Evolutionary conservation across 1,139 yeast species (phyloP), one percentile per base, ranked within the genome.

Genomic region (Kazachstania sp.): DNA sequence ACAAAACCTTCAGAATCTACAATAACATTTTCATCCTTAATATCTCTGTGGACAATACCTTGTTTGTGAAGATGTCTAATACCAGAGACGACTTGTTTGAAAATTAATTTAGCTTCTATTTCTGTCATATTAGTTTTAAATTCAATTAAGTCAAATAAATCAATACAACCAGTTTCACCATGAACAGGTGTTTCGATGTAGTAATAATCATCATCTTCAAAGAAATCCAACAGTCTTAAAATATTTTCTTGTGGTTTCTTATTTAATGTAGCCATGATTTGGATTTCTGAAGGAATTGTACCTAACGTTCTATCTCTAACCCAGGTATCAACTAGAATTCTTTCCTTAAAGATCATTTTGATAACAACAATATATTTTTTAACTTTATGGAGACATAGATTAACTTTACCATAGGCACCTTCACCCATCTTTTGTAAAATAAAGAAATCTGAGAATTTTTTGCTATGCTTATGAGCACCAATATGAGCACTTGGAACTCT

Each of bases 261-360:
- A 59, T 80, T 81, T 51, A 92, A 70, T 19, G 81, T 81, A 29
- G 92, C 82, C 87, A 92, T 82, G 43, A 92, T 83, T 64, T 88
- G 95, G 57, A 92, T 92, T 65, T 92, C 98, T 16, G 92, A 81
- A 0, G 98, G 97, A 31, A 92, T 85, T 0, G 96, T 90, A 4
- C 98, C 98, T 39, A 90, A 70, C 52, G 77, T 78, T 20, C 96
- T 76, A 65, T 92, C 97, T 48, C 97, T 73, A 2, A 88, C 95
- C 98, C 98, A 92, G 0, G 97, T 87, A 64, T 92, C 98, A 8
- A 92, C 97, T 59, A 92, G 71, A 56, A 92, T 92, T 47, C 95
- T 77, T 56, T 88, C 95, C 61, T 92, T 92, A 60, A 86, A 86
- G 43, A 92, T 92, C 57, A 95, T 81, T 65, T 92, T 92, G 53